Evolutionary conservation across 257 asterid species (phyloP).

Genomic region (Catharanthus roseus): DNA sequence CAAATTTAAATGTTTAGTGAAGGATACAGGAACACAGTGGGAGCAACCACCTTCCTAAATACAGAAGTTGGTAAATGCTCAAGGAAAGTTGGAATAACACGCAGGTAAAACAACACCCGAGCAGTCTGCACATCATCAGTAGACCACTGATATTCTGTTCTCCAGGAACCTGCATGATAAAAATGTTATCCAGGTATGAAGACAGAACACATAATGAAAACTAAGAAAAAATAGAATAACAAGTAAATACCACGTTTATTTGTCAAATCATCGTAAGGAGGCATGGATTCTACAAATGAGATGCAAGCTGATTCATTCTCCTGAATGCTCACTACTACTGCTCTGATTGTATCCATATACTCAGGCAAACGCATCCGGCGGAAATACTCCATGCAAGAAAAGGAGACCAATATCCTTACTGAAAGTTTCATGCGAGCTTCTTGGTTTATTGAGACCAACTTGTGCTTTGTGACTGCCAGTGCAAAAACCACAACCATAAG

Average conservation of each 20-base stretch:
- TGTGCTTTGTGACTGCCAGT: conserved; percentile 67
- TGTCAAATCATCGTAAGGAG: conserved; percentile 63
- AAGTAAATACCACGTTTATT: conserved; percentile 45
- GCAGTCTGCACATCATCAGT: conserved; percentile 91
- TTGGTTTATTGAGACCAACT: conserved; percentile 39
- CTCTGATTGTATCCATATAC: conserved; percentile 88
- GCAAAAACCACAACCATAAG: conserved; percentile 95
- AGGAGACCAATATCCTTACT: conserved; percentile 63
- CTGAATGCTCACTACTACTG: conserved; percentile 70
- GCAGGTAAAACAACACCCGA: conserved; percentile 75
- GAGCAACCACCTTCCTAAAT: conserved; percentile 70
- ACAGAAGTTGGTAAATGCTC: conserved; percentile 59
- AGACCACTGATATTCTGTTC: conserved; percentile 53
- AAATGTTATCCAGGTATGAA: conserved; percentile 6
- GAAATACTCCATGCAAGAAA: conserved; percentile 94
- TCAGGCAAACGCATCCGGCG: conserved; percentile 89
- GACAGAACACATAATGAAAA: conserved; percentile 14
- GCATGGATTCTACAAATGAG: conserved; percentile 72
- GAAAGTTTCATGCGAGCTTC: conserved; percentile 47
- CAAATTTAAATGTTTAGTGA: conserved; percentile 13
- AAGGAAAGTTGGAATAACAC: conserved; percentile 74
- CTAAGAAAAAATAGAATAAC: conserved; percentile 13
- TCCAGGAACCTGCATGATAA: conserved; percentile 42
- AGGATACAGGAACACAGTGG: conserved; percentile 95
- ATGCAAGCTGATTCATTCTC: conserved; percentile 74